Evolutionary conservation across 148 eudicot genomes (phyloP).

Genomic region (Rhododendron griersonianum): DNA sequence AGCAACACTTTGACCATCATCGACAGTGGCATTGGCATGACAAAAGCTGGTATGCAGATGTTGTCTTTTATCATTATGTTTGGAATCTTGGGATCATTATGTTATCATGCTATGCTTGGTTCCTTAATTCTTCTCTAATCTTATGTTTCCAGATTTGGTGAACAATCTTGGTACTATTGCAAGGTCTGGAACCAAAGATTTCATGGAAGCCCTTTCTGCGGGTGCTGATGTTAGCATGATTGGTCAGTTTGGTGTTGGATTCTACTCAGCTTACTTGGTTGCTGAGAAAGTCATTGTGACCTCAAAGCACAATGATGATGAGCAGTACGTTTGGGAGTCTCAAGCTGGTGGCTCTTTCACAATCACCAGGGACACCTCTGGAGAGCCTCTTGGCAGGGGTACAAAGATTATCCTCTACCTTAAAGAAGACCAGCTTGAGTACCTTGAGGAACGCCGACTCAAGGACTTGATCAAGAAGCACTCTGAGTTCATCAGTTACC

Average conservation of each 20-base stretch:
- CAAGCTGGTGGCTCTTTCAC: constrained; percentile 9
- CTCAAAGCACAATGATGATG: constrained; percentile 33
- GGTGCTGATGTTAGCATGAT: constrained; percentile 37
- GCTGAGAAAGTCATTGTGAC: constrained; percentile 34
- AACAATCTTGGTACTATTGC: constrained; percentile 29
- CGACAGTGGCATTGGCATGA: constrained; percentile 33
- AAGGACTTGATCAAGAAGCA: constrained; percentile 29
- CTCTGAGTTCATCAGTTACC: constrained; percentile 5
- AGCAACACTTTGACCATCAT: constrained; percentile 25
- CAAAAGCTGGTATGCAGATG: constrained; percentile 1
- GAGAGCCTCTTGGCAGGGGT: constrained; percentile 31
- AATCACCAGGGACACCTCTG: constrained; percentile 30
- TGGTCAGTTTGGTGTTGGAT: constrained; percentile 12
- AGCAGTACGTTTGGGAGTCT: constrained; percentile 26
- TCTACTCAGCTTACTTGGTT: constrained; percentile 26
- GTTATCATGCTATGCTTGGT: background rate
- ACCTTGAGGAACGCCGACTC: constrained; percentile 35
- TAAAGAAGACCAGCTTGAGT: constrained; percentile 36
- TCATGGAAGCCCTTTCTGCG: constrained; percentile 37
- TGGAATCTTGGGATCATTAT: background rate
- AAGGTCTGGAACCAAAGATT: constrained; percentile 24
- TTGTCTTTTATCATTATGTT: background rate
- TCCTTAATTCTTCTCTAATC: background rate
- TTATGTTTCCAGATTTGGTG: constrained; percentile 11
- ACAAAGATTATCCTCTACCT: constrained; percentile 30